phyloP scores from a whole-genome alignment of 2,329 filamentous ascomycete genomes.

The Lachnellula arida region DNA sequence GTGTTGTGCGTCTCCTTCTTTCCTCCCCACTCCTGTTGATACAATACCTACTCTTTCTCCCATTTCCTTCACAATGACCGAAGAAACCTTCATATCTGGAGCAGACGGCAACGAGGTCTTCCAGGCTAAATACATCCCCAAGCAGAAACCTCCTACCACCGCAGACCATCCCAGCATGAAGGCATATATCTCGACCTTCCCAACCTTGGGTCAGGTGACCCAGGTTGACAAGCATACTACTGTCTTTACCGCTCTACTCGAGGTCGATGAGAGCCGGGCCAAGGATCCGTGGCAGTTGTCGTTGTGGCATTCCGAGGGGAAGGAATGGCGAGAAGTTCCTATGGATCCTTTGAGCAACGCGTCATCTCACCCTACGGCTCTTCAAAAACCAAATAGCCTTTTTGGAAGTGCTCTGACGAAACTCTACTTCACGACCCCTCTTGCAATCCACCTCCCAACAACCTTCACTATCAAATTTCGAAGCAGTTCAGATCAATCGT shows the following conservation, averaged over 20 bases:
- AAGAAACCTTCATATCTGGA: slow-evolving; percentile 21
- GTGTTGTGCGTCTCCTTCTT: neutral
- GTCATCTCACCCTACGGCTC: slow-evolving; percentile 40
- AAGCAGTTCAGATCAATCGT: slow-evolving; percentile 44
- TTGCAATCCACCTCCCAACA: slow-evolving; percentile 46
- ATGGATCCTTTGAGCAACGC: slow-evolving; percentile 31
- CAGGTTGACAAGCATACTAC: slow-evolving; percentile 47
- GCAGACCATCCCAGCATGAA: slow-evolving; percentile 42
- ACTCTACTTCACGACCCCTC: slow-evolving; percentile 50
- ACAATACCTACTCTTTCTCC: neutral
- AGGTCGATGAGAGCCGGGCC: slow-evolving; percentile 52
- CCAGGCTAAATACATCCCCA: slow-evolving; percentile 30
- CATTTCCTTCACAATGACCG: slow-evolving; percentile 14
- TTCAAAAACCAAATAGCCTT: slow-evolving; percentile 40
- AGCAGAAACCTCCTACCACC: slow-evolving; percentile 26
- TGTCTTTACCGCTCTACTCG: slow-evolving; percentile 64
- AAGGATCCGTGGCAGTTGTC: slow-evolving; percentile 64
- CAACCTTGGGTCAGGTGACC: slow-evolving; percentile 72
- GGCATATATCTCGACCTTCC: slow-evolving; percentile 56
- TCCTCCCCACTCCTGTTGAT: neutral
- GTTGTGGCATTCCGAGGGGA: slow-evolving; percentile 64
- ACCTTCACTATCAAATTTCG: slow-evolving; percentile 72
- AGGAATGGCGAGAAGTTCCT: slow-evolving; percentile 50
- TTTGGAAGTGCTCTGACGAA: slow-evolving; percentile 32
- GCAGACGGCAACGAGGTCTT: slow-evolving; percentile 31